A percentile compares a stretch with the other conserved stretches of the same genome.
phyloP scores from a whole-genome alignment of 1,284 basidiomycete species.

The Bondarzewia mesenterica region DNA sequence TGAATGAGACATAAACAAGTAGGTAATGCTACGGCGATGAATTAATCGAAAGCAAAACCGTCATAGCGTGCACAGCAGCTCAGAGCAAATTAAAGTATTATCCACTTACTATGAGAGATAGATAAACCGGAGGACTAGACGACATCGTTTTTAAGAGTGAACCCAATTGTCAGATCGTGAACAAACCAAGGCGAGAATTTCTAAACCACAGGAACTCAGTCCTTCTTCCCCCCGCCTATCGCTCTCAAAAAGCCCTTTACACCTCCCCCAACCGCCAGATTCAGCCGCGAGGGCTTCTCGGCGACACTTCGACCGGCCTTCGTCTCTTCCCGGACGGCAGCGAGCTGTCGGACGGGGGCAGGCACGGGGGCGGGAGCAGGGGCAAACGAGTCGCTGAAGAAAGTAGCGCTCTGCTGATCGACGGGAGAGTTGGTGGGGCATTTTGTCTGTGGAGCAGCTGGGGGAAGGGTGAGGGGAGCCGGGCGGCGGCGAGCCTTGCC shows the following conservation, averaged over 20 bases:
- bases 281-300: constrained; percentile 6
- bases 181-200: too few relatives aligned
- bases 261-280: background rate
- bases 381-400: constrained; percentile 5
- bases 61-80: too few relatives aligned
- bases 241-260: background rate
- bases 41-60: too few relatives aligned
- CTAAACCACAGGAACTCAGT: background rate
- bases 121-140: too few relatives aligned
- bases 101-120: too few relatives aligned
- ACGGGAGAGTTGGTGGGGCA: constrained; percentile 1
- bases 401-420: background rate
- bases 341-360: background rate
- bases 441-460: constrained; percentile 10
- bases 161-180: too few relatives aligned
- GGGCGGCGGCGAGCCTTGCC: constrained; percentile 33
- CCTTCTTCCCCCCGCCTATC: background rate
- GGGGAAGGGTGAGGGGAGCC: constrained; percentile 33
- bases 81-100: too few relatives aligned
- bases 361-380: constrained; percentile 1
- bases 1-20: too few relatives aligned
- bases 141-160: too few relatives aligned
- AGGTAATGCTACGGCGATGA: too few relatives aligned
- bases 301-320: background rate
- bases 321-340: background rate